Percentiles rank a stretch among this genome's conserved stretches.
phyloP scores from a whole-genome alignment of 2,329 filamentous ascomycete species.

The Fusarium domesticum region DNA sequence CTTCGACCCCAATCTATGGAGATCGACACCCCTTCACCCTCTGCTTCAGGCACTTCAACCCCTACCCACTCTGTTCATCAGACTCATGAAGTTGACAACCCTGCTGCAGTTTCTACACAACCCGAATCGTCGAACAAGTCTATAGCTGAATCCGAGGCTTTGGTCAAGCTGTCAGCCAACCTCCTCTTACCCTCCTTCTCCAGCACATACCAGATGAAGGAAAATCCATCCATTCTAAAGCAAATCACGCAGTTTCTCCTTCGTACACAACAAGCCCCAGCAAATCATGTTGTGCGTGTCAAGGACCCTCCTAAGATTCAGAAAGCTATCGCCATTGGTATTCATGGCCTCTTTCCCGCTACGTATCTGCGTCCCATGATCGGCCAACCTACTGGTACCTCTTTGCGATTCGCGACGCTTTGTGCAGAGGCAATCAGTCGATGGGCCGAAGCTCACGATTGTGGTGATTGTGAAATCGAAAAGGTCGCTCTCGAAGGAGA shows the following conservation, averaged over 20 bases:
- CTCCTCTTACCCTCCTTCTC: conserved; percentile 67
- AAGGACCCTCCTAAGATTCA: conserved; percentile 70
- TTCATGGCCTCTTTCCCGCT: conserved; percentile 92
- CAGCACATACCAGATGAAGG: conserved; percentile 64
- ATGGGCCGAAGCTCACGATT: conserved; percentile 75
- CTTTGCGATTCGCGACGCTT: conserved; percentile 85
- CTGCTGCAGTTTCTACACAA: conserved; percentile 3
- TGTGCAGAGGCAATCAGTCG: conserved; percentile 78
- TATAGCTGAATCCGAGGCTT: conserved; percentile 43
- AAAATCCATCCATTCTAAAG: conserved; percentile 68
- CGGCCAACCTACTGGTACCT: conserved; percentile 93
- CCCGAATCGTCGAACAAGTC: conserved; percentile 29
- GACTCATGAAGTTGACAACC: conserved; percentile 17
- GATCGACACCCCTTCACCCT: conserved; percentile 38
- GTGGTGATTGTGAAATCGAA: conserved; percentile 76
- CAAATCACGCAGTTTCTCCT: conserved; percentile 60
- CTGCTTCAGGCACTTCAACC: conserved; percentile 24
- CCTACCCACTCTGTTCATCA: conserved; percentile 17
- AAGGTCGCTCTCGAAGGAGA: conserved; percentile 94
- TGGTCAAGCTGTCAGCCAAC: conserved; percentile 52
- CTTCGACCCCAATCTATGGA: conserved; percentile 48
- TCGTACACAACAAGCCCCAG: conserved; percentile 52
- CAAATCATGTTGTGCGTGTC: conserved; percentile 69
- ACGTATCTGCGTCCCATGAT: conserved; percentile 84
- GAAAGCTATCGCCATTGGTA: conserved; percentile 86